phyloP scores from a whole-genome alignment of 1,139 yeast genomes.

The Yamadazyma blattariae region DNA sequence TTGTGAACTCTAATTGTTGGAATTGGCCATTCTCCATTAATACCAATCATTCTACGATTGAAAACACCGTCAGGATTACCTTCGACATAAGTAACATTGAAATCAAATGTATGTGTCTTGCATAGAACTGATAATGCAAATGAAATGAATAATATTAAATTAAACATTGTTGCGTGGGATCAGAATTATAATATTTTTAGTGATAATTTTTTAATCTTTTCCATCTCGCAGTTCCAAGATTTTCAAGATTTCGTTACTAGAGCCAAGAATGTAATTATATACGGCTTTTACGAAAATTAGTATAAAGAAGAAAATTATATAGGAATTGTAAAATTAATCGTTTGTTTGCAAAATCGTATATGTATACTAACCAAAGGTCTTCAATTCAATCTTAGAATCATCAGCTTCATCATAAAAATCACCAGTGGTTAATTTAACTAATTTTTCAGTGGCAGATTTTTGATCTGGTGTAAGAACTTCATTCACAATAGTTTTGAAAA shows the following conservation, averaged over 20 bases:
- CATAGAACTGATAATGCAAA: neutral
- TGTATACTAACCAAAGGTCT: conserved; percentile 32
- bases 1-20: conserved; percentile 69
- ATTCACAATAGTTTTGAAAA: conserved; percentile 54
- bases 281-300: too few relatives aligned
- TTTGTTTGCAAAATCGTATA: too few relatives aligned
- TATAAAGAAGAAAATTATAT: too few relatives aligned
- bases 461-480: conserved; percentile 34
- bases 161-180: neutral
- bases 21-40: conserved; percentile 84
- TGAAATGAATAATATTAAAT: neutral
- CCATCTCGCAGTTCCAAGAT: conserved; percentile 1
- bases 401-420: conserved; percentile 11
- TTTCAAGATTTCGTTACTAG: too few relatives aligned
- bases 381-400: conserved; percentile 30
- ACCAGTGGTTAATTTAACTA: conserved; percentile 27
- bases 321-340: too few relatives aligned
- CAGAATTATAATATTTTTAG: neutral
- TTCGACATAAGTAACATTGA: conserved; percentile 68
- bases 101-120: conserved; percentile 63
- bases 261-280: too few relatives aligned
- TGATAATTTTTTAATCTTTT: neutral
- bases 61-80: conserved; percentile 75
- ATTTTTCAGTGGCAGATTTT: conserved; percentile 35
- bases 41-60: conserved; percentile 69